These are phyloP conservation scores for Phaffomyces thermotolerans DNA, from an alignment of 805 yeast species.

Conservation along the genomic window DNA sequence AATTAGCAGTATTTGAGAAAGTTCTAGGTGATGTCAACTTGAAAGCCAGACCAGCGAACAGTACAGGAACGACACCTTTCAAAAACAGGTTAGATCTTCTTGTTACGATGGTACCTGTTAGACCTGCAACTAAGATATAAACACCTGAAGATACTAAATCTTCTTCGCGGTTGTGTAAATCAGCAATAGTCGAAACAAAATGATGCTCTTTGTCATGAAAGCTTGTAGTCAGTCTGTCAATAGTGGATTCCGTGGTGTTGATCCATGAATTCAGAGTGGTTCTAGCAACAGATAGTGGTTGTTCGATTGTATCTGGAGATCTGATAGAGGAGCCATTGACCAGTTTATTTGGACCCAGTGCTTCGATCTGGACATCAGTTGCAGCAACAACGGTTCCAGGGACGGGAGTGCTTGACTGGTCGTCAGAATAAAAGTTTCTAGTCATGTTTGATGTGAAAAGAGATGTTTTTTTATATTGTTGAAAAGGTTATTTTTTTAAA, in stretches of 20 bases:
- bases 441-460: too few species aligned
- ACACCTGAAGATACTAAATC: conserved; percentile 64
- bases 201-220: conserved; percentile 55
- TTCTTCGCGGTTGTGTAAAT: conserved; percentile 58
- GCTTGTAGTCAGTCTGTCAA: conserved; percentile 41
- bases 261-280: conserved; percentile 23
- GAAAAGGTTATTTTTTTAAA: too few species aligned
- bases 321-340: conserved; percentile 53
- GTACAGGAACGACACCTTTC: conserved; percentile 49
- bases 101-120: conserved; percentile 67
- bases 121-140: conserved; percentile 59
- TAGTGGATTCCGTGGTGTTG: conserved; percentile 26
- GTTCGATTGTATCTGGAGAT: conserved; percentile 42
- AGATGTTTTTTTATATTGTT: too few species aligned
- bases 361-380: conserved; percentile 33
- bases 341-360: conserved; percentile 39
- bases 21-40: conserved; percentile 68
- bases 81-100: conserved; percentile 56
- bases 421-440: conserved; percentile 41
- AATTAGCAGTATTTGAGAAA: conserved; percentile 48
- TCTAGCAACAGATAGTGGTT: conserved; percentile 42
- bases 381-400: conserved; percentile 46
- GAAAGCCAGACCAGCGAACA: conserved; percentile 58
- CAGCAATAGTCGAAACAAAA: conserved; percentile 55
- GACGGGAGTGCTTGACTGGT: conserved; percentile 35